Base-by-base conservation (phyloP, 129 eudicot species). In the Flaveria brownii region DNA sequence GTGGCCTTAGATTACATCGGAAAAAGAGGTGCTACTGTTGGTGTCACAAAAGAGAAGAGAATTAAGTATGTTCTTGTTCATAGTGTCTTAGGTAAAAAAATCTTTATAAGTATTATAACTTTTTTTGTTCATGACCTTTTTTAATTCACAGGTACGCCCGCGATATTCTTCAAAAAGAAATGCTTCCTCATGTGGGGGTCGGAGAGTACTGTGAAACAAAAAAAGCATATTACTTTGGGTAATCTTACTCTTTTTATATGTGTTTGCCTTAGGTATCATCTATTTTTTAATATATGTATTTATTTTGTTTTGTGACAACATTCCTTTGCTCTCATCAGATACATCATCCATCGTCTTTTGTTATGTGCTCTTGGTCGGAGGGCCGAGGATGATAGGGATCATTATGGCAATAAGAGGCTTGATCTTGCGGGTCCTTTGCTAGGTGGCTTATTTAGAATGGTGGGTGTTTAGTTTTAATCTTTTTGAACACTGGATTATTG, bases 171-270 rank as follows among this genome's bases (percentile, higher is more conserved):
- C 92, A 90, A 42, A 82, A 56, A 25, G 87, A 88, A 64, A 88
- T 90, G 91, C 91, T 90, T 65, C 96, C 93, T 17, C 96, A 88
- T 81, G 90, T 86, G 66, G 93, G 93, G 6, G 86, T 88, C 72
- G 91, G 84, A n/a, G 93, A 88, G 56, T 71, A 84, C 69, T 85
- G 91, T 74, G 90, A 91, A 64, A 81, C 93, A 3, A 86, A 84
- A 74, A 86, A 84, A 66, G 96, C 93, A 6, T 90, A 86, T 59
- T 86, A 88, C 83, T 88, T 88, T 63, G 96, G 96, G 87, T 88
- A 79, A 17, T 86, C 36, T 46, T 42, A 36, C 2, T 42, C 55
- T 50, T 57, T 41, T 64, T 20, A 52, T n/a, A 16, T n/a, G 9
- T 16, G 23, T 55, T 60, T 22, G 39, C 36, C n/a, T 10, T 26